Evolutionary conservation across 257 asterid genomes (phyloP), one percentile per base, ranked within the genome.

Genomic region (Solanum dulcamara): DNA sequence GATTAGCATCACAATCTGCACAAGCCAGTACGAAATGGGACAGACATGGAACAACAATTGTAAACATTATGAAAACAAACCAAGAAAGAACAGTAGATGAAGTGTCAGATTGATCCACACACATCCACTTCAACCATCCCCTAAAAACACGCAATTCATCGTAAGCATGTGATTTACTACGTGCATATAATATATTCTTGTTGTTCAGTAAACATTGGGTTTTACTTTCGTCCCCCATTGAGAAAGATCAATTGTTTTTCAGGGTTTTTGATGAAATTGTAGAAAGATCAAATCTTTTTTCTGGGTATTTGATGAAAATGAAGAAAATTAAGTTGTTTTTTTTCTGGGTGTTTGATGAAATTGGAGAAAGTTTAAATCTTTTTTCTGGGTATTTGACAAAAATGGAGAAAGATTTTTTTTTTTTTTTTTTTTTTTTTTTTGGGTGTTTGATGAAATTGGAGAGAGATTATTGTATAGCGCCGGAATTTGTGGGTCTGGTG

Each of bases 61-160:
- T 91, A 50, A 94, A 72, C 1, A 88, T 33, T 0, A 94, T 9
- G 86, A 94, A 94, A 14, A 94, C 93, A 84, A 89, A 46, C 98
- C 98, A 96, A 46, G 98, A 96, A 44, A 96, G 91, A 80, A 88
- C 87, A 24, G 94, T 80, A 20, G 92, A 88, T 93, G 89, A 88
- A 9, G 93, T 72, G 64, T 85, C 89, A 3, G 99, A 95, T 74
- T 96, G 99, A 66, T 96, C 99, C 66, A 95, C 99, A 89, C 97
- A 94, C 84, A 96, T 92, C 97, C 98, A 96, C 83, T 88, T 90
- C 11, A 96, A 90, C 97, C 99, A 96, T 18, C 96, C 85, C 28
- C 98, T 86, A 87, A 96, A 94, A 84, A 92, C 87, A 70, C 88
- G 90, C 71, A 96, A 89, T 85, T 96, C 99, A 81, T 96, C 99